Base-by-base conservation (phyloP, 2,329 filamentous ascomycete species). In the Colletotrichum nymphaeae region DNA sequence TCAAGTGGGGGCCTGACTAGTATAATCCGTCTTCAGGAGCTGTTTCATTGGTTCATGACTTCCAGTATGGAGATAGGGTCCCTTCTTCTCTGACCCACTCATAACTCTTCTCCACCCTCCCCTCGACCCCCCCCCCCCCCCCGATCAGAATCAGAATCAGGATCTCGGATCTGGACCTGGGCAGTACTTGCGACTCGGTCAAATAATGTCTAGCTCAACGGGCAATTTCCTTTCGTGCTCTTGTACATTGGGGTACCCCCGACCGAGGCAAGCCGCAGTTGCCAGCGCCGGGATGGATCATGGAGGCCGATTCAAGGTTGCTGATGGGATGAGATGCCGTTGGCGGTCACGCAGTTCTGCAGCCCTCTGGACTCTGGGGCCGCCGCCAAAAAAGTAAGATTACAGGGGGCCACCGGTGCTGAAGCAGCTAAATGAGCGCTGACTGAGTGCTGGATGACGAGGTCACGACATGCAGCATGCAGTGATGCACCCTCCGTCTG, bases 141-240 rank as follows among this genome's bases (percentile, higher is more conserved):
- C 35, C 59, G 65, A 72, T 72, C 58, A 69, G 53, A 32, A 69
- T 66, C 65, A 72, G 64, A 19, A 73, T 66, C 70, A 73, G 67
- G 67, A 73, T 73, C 67, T 74, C 37, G 68, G 63, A 74, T 74
- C 68, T 63, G 19, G 63, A 74, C 72, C 42, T 67, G 37, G 16
- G 35, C 11, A 58, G 37, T 67, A 74, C 72, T 22, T 72, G 24
- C 8, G 22, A 16, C 37, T 67, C 63, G 52, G 72, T 58, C 68
- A 63, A 59, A 68, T 42, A 68, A 37, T 67, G 49, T 24, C 22
- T 42, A 55, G 70, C 26, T 35, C 35, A 22, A 73, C 60, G 60
- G 60, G 67, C 28, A 70, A 49, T 55, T 16, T 70, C 60, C n/a
- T 35, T 26, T 49, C 55, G 32, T 35, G 49, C 26, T 67, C 67